Conservation (phyloP, 352 stramenopile genomes). For the Phytophthora multivora region DNA sequence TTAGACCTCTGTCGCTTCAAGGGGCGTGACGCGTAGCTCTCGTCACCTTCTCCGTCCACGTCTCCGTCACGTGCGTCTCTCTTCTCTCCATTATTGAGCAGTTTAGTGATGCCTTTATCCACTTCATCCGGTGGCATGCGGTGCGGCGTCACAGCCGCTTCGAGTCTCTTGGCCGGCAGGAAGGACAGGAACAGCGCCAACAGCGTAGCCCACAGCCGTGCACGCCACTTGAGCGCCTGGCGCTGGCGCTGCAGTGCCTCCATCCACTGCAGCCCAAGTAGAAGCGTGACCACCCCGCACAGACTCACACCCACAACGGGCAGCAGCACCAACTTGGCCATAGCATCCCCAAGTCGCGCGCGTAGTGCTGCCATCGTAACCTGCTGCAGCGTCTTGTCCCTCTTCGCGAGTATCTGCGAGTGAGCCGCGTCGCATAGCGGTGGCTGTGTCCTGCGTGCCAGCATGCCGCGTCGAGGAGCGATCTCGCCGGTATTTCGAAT, state of each 20-base stretch:
- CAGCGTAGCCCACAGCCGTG: slow-evolving; percentile 18
- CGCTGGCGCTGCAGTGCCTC: slow-evolving; percentile 46
- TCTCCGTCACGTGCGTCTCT: slow-evolving; percentile 16
- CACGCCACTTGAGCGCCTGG: slow-evolving; percentile 21
- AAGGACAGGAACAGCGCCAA: slow-evolving; percentile 23
- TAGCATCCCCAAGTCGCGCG: slow-evolving; percentile 34
- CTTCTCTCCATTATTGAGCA: slow-evolving; percentile 20
- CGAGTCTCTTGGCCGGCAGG: slow-evolving; percentile 25
- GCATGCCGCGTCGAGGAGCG: slow-evolving; percentile 5
- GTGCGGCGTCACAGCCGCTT: slow-evolving; percentile 10
- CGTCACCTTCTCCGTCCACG: slow-evolving; percentile 17
- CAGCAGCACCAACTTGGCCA: slow-evolving; percentile 63
- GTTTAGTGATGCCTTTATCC: slow-evolving; percentile 4
- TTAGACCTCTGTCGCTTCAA: slow-evolving; percentile 46
- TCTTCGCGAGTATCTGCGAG: slow-evolving; percentile 20
- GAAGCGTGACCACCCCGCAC: slow-evolving; percentile 55
- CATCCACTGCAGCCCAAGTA: slow-evolving; percentile 65
- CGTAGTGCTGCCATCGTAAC: slow-evolving; percentile 6
- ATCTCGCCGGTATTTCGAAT: slow-evolving; percentile 17
- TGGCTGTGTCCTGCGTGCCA: slow-evolving; percentile 7
- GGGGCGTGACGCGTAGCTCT: slow-evolving; percentile 29
- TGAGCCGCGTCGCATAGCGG: slow-evolving; percentile 8
- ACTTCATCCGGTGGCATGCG: not conserved
- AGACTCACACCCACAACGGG: slow-evolving; percentile 68
- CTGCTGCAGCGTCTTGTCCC: slow-evolving; percentile 8